Conservation (phyloP, 306 rosid species). For the Acacia melanoxylon region DNA sequence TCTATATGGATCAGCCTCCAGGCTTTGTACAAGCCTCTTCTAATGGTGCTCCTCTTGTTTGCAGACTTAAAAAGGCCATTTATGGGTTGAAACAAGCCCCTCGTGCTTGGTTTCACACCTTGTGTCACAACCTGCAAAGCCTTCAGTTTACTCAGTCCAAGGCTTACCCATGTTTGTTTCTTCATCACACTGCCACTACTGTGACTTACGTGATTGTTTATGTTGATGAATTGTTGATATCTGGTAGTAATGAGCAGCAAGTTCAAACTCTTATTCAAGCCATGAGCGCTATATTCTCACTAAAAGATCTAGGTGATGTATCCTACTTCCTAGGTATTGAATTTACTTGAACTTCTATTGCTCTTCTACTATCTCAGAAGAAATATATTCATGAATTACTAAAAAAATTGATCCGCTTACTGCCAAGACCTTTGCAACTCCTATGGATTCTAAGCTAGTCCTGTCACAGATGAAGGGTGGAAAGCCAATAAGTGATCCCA, state of each 20-base stretch:
- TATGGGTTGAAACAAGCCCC: background rate
- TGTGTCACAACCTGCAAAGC: fast-evolving
- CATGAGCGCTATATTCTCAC: background rate
- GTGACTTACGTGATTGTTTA: background rate
- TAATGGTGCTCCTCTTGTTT: background rate
- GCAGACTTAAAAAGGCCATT: background rate
- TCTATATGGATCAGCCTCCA: background rate
- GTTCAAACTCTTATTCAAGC: background rate
- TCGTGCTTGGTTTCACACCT: background rate
- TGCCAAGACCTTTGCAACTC: background rate
- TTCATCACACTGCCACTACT: fast-evolving
- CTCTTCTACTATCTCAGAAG: background rate
- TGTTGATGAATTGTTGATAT: background rate
- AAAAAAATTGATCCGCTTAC: no score
- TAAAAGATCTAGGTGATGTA: background rate
- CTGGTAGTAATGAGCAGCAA: background rate
- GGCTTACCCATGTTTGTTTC: background rate
- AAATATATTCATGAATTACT: no score
- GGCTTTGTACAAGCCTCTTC: background rate
- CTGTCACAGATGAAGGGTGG: fast-evolving
- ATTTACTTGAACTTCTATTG: fast-evolving
- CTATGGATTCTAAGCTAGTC: background rate
- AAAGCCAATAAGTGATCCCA: fast-evolving
- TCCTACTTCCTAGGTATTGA: background rate
- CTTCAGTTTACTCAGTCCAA: background rate